phyloP scores from a whole-genome alignment of 139 green algal species.

The Zygnema cylindricum region DNA sequence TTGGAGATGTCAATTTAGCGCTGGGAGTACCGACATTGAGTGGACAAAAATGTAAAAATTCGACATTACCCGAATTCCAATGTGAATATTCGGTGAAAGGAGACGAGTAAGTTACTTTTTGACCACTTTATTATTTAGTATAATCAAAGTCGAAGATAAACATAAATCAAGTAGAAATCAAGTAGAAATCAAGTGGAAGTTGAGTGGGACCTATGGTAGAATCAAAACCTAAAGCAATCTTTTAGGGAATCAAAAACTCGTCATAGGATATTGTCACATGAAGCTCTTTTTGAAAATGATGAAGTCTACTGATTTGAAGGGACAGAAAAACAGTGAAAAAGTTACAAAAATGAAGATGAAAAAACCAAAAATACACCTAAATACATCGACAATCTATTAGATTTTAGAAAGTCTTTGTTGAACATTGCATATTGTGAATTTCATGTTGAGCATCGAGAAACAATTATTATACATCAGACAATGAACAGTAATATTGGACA shows the following conservation, averaged over 20 bases:
- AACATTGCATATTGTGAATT: too few species aligned
- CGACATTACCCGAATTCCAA: background rate
- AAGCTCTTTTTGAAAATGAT: too few species aligned
- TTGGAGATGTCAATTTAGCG: constrained; percentile 2
- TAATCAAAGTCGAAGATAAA: background rate
- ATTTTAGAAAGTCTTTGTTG: too few species aligned
- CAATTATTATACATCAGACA: too few species aligned
- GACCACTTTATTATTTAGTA: background rate
- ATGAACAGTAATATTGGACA: too few species aligned
- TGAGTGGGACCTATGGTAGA: background rate
- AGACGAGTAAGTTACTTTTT: constrained; percentile 6
- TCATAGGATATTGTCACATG: background rate
- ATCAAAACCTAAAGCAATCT: background rate
- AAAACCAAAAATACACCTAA: too few species aligned
- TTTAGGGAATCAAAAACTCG: background rate
- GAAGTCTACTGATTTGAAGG: too few species aligned
- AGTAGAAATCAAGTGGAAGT: background rate
- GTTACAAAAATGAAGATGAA: too few species aligned
- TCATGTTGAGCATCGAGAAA: too few species aligned
- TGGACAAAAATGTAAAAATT: background rate
- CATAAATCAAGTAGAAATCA: background rate
- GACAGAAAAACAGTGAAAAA: too few species aligned
- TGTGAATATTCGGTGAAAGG: background rate
- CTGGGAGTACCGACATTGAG: background rate
- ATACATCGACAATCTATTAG: too few species aligned